These are phyloP conservation scores for Sphaerobolus stellatus DNA, from an alignment of 1,284 basidiomycete species.

Conservation along the genomic window DNA sequence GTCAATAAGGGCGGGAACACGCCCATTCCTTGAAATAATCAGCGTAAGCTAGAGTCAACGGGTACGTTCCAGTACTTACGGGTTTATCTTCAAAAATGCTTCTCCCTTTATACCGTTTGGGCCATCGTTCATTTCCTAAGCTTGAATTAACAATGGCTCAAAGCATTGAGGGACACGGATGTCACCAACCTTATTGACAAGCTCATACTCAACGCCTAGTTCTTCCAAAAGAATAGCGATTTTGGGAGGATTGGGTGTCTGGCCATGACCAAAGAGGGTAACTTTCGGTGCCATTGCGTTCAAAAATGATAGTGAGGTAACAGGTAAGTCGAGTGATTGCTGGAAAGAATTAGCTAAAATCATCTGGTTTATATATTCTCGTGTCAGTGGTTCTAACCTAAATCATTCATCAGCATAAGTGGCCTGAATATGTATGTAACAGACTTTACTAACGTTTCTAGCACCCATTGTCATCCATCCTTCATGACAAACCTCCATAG, in stretches of 20 bases:
- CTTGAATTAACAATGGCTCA: not conserved
- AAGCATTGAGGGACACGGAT: not conserved
- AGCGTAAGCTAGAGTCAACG: not conserved
- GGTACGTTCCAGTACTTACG: not conserved
- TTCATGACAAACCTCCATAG: too few relatives aligned
- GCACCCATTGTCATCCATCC: too few relatives aligned
- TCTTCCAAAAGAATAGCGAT: slow-evolving; percentile 68
- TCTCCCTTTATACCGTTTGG: slow-evolving; percentile 3
- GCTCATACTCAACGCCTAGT: slow-evolving; percentile 31
- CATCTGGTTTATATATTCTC: too few relatives aligned
- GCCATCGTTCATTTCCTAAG: slow-evolving; percentile 5
- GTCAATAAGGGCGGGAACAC: slow-evolving; percentile 36
- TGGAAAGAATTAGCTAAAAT: too few relatives aligned
- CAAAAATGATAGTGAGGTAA: not conserved
- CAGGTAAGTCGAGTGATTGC: too few relatives aligned
- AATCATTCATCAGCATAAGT: too few relatives aligned
- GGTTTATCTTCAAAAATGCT: slow-evolving; percentile 8
- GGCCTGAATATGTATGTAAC: too few relatives aligned
- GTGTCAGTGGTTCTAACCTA: too few relatives aligned
- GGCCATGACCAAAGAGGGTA: slow-evolving; percentile 17
- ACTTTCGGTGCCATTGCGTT: slow-evolving; percentile 2
- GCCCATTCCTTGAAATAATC: slow-evolving; percentile 23
- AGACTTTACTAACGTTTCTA: too few relatives aligned
- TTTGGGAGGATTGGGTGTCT: slow-evolving; percentile 72
- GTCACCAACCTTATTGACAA: not conserved